phyloP scores from a whole-genome alignment of 208 protist species.

The Trypanosoma vivax region DNA sequence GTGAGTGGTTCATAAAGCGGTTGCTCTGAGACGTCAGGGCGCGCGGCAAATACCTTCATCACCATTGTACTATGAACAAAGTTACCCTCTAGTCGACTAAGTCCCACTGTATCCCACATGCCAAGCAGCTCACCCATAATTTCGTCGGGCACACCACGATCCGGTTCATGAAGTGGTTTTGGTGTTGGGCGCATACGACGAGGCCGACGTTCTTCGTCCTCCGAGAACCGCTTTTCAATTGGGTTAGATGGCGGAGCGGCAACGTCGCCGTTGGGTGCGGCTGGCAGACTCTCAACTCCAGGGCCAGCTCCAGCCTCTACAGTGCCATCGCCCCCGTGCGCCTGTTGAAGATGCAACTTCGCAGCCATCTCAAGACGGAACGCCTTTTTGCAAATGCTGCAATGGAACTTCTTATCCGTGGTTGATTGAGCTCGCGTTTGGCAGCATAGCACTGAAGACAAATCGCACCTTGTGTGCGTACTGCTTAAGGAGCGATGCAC shows the following conservation, averaged over 20 bases:
- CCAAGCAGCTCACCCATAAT: constrained; percentile 66
- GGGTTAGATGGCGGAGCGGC: constrained; percentile 5
- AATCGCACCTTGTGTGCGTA: not conserved
- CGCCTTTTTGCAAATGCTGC: constrained; percentile 78
- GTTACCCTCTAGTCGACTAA: constrained; percentile 48
- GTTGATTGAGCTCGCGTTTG: constrained; percentile 29
- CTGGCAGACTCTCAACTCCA: constrained; percentile 14
- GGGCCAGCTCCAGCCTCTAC: constrained; percentile 60
- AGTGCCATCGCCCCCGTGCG: constrained; percentile 60
- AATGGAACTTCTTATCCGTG: constrained; percentile 80
- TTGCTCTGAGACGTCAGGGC: constrained; percentile 29
- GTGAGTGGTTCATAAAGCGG: constrained; percentile 37
- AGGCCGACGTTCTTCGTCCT: constrained; percentile 32
- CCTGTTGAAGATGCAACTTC: constrained; percentile 80
- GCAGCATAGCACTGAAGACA: not conserved
- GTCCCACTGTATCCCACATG: constrained; percentile 75
- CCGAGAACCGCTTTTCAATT: constrained; percentile 12
- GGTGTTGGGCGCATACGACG: constrained; percentile 52
- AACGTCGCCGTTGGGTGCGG: not conserved
- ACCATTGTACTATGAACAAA: constrained; percentile 89
- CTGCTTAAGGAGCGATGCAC: not conserved
- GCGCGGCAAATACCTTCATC: constrained; percentile 78
- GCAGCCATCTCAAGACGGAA: constrained; percentile 87
- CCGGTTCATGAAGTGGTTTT: constrained; percentile 77
- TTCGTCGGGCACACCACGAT: constrained; percentile 42